These are phyloP conservation scores for Lachnellula suecica DNA, from an alignment of 2,329 filamentous ascomycete genomes.

Conservation along the genomic window DNA sequence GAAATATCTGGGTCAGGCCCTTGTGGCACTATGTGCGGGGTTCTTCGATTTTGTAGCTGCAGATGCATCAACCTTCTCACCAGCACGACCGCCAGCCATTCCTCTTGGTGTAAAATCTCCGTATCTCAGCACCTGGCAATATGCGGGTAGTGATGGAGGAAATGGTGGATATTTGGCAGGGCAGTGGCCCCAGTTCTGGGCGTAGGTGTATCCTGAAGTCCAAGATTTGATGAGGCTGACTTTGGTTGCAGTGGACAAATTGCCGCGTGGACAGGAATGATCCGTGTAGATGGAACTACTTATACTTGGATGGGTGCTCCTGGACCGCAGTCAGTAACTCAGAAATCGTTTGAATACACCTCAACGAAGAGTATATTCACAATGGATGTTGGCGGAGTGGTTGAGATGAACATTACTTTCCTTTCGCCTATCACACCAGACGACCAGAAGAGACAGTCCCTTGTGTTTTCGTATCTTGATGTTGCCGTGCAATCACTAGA, in stretches of 20 bases:
- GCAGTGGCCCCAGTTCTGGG: conserved; percentile 69
- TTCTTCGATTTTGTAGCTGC: conserved; percentile 5
- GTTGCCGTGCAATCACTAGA: conserved; percentile 63
- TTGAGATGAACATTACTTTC: conserved; percentile 68
- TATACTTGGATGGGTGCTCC: conserved; percentile 69
- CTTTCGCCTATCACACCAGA: conserved; percentile 67
- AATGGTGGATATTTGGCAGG: conserved; percentile 68
- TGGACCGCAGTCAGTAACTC: conserved; percentile 49
- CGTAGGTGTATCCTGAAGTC: conserved; percentile 45
- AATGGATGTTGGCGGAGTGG: conserved; percentile 59
- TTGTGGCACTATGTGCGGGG: background rate
- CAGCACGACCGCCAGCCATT: conserved; percentile 64
- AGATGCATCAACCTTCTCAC: conserved; percentile 55
- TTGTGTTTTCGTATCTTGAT: conserved; percentile 69
- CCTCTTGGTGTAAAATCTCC: conserved; percentile 74
- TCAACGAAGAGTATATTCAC: conserved; percentile 71
- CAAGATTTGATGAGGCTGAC: conserved; percentile 1
- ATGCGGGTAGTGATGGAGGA: conserved; percentile 58
- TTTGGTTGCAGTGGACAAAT: conserved; percentile 46
- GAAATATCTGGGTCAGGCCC: background rate
- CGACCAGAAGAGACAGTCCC: conserved; percentile 66
- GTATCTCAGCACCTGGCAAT: conserved; percentile 71
- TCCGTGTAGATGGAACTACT: conserved; percentile 63
- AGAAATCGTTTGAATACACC: conserved; percentile 67
- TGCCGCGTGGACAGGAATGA: conserved; percentile 66